Evolutionary conservation across 2,329 filamentous ascomycete genomes (phyloP).

Genomic region (Fusarium nanum): DNA sequence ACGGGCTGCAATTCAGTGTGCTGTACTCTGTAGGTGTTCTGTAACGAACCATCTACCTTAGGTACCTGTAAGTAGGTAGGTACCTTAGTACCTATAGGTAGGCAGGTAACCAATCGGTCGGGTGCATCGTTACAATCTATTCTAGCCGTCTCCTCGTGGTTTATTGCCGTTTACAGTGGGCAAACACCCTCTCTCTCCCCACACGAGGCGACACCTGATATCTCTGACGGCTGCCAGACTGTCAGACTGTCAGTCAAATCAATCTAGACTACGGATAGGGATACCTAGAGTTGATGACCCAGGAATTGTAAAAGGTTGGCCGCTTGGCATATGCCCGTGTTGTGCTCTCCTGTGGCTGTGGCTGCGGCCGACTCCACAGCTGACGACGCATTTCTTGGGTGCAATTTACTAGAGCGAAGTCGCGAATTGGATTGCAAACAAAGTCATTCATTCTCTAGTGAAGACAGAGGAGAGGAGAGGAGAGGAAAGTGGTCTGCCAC

Average conservation of each 20-base stretch:
- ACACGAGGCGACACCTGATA: slow-evolving; percentile 3
- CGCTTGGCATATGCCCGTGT: slow-evolving; percentile 6
- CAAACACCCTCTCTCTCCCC: slow-evolving; percentile 22
- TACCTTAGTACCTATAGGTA: neutral
- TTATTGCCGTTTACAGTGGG: slow-evolving; percentile 25
- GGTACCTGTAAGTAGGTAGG: neutral
- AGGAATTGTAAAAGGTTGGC: neutral
- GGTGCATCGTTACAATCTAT: slow-evolving; percentile 20
- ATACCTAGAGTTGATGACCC: neutral
- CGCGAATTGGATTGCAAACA: neutral
- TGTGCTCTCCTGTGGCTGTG: slow-evolving; percentile 13
- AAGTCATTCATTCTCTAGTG: neutral
- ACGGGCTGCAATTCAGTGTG: neutral
- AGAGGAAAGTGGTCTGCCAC: slow-evolving; percentile 9
- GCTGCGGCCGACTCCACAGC: slow-evolving; percentile 30
- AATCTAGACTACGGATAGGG: neutral
- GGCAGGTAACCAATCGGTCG: neutral
- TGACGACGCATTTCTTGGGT: slow-evolving; percentile 37
- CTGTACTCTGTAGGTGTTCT: too few relatives aligned
- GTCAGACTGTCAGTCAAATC: neutral
- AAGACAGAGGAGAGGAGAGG: neutral
- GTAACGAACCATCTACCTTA: neutral
- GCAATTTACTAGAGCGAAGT: slow-evolving; percentile 26
- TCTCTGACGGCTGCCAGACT: neutral
- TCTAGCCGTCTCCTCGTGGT: slow-evolving; percentile 26